Conservation (phyloP, 768 basidiomycete species). For the Solioccasus polychromus region DNA sequence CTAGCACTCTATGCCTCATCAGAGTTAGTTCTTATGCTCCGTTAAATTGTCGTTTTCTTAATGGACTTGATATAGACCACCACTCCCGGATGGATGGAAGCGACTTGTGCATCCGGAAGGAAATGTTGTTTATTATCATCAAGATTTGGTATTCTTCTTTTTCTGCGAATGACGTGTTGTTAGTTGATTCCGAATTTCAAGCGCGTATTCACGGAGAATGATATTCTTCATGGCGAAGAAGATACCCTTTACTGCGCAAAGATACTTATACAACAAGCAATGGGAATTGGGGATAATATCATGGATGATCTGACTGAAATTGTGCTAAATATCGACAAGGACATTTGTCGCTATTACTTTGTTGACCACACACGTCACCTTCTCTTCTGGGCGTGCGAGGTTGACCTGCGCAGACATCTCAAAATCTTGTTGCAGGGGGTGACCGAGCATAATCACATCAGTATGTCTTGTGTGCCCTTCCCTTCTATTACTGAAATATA, state of each 20-base stretch:
- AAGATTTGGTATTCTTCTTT: neutral
- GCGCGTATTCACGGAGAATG: too few species aligned
- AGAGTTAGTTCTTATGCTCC: too few species aligned
- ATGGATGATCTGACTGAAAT: neutral
- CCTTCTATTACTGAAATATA: too few species aligned
- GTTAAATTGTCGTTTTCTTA: too few species aligned
- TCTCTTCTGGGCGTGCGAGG: neutral
- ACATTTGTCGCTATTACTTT: neutral
- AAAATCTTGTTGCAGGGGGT: neutral
- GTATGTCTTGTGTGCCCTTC: too few species aligned
- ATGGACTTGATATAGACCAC: too few species aligned
- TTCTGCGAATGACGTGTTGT: too few species aligned
- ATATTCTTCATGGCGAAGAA: neutral
- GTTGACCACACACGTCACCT: neutral
- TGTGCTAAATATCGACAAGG: neutral
- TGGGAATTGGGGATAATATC: too few species aligned
- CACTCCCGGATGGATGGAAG: too few species aligned
- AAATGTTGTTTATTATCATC: neutral
- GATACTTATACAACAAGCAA: neutral
- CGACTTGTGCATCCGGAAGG: slow-evolving; percentile 1
- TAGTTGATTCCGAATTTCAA: too few species aligned
- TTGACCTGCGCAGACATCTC: neutral
- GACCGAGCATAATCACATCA: neutral
- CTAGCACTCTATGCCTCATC: too few species aligned
- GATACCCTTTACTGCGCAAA: neutral